Evolutionary conservation across 345 rosid species (phyloP).

Genomic region (Erucastrum elatum): DNA sequence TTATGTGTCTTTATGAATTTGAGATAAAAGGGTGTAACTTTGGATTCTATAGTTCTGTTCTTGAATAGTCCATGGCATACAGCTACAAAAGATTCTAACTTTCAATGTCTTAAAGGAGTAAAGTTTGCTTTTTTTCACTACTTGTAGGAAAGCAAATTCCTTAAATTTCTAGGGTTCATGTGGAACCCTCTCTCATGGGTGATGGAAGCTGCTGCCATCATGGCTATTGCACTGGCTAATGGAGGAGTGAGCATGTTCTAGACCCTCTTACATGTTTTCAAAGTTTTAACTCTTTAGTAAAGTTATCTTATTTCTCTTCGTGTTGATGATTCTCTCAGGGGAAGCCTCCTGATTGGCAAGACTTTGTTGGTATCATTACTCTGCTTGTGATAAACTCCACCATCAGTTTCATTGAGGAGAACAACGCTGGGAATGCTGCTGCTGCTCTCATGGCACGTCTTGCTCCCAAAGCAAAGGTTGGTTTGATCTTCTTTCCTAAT

Average conservation of each 20-base stretch:
- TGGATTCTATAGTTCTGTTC: constrained; percentile 5
- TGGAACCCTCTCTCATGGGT: constrained; percentile 99
- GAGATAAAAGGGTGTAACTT: not conserved
- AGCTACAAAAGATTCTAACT: constrained; percentile 4
- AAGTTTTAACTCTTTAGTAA: not conserved
- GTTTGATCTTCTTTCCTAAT: constrained; percentile 9
- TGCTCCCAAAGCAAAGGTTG: constrained; percentile 94
- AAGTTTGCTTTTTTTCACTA: constrained; percentile 1
- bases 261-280: not conserved
- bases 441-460: constrained; percentile 99
- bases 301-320: not conserved
- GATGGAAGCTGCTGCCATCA: constrained; percentile 98
- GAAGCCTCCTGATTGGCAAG: constrained; percentile 99
- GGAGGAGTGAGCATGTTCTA: constrained; percentile 76
- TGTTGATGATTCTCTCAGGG: constrained; percentile 48
- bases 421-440: constrained; percentile 96
- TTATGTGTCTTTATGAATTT: not conserved
- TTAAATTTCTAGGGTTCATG: constrained; percentile 94
- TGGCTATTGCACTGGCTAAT: constrained; percentile 99
- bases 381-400: constrained; percentile 89
- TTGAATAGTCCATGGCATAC: not conserved
- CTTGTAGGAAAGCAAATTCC: constrained; percentile 82
- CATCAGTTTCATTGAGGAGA: constrained; percentile 96
- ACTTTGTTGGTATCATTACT: constrained; percentile 89
- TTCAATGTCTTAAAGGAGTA: constrained; percentile 7